phyloP scores from a whole-genome alignment of 768 basidiomycete species.

The Arthromyces matolae region DNA sequence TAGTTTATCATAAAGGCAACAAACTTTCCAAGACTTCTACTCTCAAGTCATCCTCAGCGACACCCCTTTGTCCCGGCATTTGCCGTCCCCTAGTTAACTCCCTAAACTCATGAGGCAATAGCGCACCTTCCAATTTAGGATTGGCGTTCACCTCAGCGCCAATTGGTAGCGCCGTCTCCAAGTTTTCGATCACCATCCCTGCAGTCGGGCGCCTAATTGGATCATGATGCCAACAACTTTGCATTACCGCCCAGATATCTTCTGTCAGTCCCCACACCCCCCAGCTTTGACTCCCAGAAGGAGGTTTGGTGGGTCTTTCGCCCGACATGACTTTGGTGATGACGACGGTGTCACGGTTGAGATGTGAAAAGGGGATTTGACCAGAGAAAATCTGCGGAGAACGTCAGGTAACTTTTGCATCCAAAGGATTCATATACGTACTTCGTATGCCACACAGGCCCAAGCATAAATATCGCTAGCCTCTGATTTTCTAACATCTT shows the following conservation, averaged over 20 bases:
- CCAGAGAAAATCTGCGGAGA: conserved; percentile 2
- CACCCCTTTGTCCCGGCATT: no score
- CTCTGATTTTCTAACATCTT: not conserved
- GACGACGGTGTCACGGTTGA: not conserved
- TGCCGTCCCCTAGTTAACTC: conserved; percentile 5
- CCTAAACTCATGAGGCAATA: conserved; percentile 1
- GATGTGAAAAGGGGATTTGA: not conserved
- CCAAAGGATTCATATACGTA: not conserved
- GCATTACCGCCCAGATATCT: conserved; percentile 1
- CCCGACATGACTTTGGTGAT: not conserved
- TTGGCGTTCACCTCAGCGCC: not conserved
- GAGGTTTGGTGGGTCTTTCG: conserved; percentile 1
- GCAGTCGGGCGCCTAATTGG: conserved; percentile 1
- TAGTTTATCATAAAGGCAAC: not conserved
- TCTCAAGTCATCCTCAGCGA: not conserved
- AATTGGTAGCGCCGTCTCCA: not conserved
- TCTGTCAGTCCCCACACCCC: conserved; percentile 10
- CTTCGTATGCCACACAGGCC: conserved; percentile 8
- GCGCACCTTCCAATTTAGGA: not conserved
- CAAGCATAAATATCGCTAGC: conserved; percentile 8
- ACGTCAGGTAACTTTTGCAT: not conserved
- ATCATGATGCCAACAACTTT: not conserved
- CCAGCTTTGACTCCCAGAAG: conserved; percentile 1
- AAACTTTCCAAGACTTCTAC: conserved; percentile 3
- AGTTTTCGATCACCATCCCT: not conserved